A percentile compares a stretch with the other conserved stretches of the same genome.
Evolutionary conservation across 2,329 filamentous ascomycete species (phyloP).

Genomic region (Hymenoscyphus albidus): DNA sequence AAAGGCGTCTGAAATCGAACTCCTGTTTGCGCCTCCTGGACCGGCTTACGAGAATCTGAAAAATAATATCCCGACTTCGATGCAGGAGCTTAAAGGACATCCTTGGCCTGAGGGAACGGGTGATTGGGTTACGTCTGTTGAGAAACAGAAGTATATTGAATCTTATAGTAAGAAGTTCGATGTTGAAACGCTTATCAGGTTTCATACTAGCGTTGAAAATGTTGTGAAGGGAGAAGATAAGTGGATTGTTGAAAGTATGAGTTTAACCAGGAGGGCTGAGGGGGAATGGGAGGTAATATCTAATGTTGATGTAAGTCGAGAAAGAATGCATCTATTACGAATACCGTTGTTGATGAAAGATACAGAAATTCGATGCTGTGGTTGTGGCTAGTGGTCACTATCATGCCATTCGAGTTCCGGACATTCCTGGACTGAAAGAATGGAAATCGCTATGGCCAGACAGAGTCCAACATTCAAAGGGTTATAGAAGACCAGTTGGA

Average conservation of each 20-base stretch:
- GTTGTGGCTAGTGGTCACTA: slow-evolving; percentile 67
- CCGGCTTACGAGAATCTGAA: slow-evolving; percentile 28
- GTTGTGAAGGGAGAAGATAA: slow-evolving; percentile 21
- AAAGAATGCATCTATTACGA: background rate
- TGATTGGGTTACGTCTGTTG: slow-evolving; percentile 26
- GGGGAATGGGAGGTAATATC: slow-evolving; percentile 11
- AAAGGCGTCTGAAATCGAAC: slow-evolving; percentile 13
- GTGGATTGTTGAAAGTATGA: slow-evolving; percentile 19
- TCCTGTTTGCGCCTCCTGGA: slow-evolving; percentile 28
- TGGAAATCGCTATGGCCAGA: slow-evolving; percentile 54
- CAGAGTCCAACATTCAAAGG: slow-evolving; percentile 64
- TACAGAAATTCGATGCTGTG: slow-evolving; percentile 55
- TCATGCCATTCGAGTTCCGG: slow-evolving; percentile 57
- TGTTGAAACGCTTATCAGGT: slow-evolving; percentile 22
- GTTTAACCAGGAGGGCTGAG: slow-evolving; percentile 16
- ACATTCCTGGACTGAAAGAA: slow-evolving; percentile 52
- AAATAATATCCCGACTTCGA: slow-evolving; percentile 28
- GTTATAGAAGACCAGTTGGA: slow-evolving; percentile 59
- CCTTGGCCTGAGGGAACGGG: slow-evolving; percentile 28
- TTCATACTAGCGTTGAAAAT: slow-evolving; percentile 27
- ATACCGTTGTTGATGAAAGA: background rate
- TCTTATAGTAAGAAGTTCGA: slow-evolving; percentile 20
- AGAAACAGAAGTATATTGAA: slow-evolving; percentile 26
- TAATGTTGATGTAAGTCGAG: slow-evolving; percentile 15
- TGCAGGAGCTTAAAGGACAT: slow-evolving; percentile 25